Base-by-base conservation (phyloP, 2,329 filamentous ascomycete species). In the Pezicula carpinea region DNA sequence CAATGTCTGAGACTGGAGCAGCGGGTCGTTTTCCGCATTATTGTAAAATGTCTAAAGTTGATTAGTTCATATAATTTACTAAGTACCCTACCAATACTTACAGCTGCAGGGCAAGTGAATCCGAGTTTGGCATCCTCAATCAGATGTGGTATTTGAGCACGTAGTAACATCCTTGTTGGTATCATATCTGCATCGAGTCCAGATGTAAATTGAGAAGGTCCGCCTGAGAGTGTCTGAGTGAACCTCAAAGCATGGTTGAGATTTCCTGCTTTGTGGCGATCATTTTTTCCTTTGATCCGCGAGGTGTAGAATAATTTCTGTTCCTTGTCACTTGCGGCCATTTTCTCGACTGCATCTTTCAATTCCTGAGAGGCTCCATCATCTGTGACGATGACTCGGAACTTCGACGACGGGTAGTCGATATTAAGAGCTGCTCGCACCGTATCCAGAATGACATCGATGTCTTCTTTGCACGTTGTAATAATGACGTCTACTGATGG, bases 141-240 rank as follows among this genome's bases (percentile, higher is more conserved):
- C 39, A 81, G 60, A 58, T 82, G 78, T 47, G 79, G 76, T 10
- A 82, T 61, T 13, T 77, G 56, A 18, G 75, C 72, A 26, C 77
- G 74, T 15, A 82, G 69, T 76, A 77, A 82, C 41, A 75, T 64
- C 49, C 67, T 69, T 60, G 80, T 76, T 8, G 77, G 75, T 59
- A 82, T 82, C 80, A 84, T 83, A 57, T 84, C 80, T 23, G 79
- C 79, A 58, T 84, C 80, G 32, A 84, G 66, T 29, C 76, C 77
- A 15, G 77, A 79, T 60, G 82, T 75, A 60, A 70, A 82, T 56
- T 75, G 68, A 39, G 70, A 68, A 14, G 76, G 68, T 22, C 77
- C 77, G 15, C 76, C 76, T 1, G 77, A 75, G 26, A 80, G 63
- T 15, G 64, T 58, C 19, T 69, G 66, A 6, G 72, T 67, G 47